These are phyloP conservation scores for Gossypium arboreum DNA, from an alignment of 345 rosid species.

Conservation along the genomic window DNA sequence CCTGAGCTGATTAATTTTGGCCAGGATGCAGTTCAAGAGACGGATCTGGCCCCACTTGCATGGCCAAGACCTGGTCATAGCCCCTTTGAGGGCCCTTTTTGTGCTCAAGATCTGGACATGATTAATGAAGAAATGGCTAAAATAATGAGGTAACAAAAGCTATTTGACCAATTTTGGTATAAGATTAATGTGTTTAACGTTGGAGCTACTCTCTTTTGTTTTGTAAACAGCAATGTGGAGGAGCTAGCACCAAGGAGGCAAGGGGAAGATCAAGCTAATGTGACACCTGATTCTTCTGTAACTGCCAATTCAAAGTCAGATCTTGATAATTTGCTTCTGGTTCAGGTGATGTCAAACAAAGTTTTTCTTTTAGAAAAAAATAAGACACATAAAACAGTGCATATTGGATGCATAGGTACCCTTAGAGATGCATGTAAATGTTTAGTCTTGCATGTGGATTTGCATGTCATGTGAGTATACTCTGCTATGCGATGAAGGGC, in stretches of 20 bases:
- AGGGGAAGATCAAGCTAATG: slow-evolving; percentile 48
- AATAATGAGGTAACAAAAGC: slow-evolving; percentile 46
- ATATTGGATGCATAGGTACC: slow-evolving; percentile 1
- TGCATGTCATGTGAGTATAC: neutral
- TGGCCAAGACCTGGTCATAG: slow-evolving; percentile 41
- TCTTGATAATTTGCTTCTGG: slow-evolving; percentile 36
- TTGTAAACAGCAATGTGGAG: slow-evolving; percentile 46
- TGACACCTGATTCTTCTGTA: slow-evolving; percentile 63
- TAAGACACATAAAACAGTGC: neutral
- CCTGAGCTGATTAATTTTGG: slow-evolving; percentile 39
- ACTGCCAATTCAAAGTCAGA: slow-evolving; percentile 52
- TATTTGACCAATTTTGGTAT: slow-evolving; percentile 4
- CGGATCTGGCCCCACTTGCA: slow-evolving; percentile 29
- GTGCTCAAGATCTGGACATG: slow-evolving; percentile 44
- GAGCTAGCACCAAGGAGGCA: slow-evolving; percentile 45
- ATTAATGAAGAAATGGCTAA: slow-evolving; percentile 51
- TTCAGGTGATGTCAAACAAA: slow-evolving; percentile 50
- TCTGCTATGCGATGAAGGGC: neutral
- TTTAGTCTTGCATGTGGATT: neutral
- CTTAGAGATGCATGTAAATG: neutral
- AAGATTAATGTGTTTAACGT: slow-evolving; percentile 9
- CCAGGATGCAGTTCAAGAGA: slow-evolving; percentile 36
- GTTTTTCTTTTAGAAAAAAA: neutral
- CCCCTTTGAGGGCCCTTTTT: slow-evolving; percentile 35
- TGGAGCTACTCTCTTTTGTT: slow-evolving; percentile 15